Evolutionary conservation across 345 rosid genomes (phyloP).

Genomic region (Alliaria petiolata): DNA sequence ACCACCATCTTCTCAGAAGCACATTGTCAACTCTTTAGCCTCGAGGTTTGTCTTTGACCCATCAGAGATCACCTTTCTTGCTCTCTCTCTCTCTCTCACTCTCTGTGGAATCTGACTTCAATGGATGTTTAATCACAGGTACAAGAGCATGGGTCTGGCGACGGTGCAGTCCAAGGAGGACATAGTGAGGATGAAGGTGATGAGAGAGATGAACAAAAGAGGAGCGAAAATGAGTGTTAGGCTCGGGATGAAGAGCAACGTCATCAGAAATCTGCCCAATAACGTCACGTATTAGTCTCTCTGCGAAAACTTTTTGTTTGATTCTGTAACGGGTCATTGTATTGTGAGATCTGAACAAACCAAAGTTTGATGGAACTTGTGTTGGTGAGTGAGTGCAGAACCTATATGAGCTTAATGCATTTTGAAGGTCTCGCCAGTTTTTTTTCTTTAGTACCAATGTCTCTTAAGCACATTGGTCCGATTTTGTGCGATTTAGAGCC

Average conservation of each 20-base stretch:
- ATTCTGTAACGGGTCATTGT: background rate
- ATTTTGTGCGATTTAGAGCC: background rate
- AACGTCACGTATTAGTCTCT: slow-evolving; percentile 58
- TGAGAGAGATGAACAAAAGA: slow-evolving; percentile 69
- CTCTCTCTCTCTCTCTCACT: background rate
- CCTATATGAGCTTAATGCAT: background rate
- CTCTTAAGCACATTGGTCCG: background rate
- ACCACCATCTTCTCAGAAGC: slow-evolving; percentile 62
- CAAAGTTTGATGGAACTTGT: background rate
- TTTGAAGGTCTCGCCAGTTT: too few species aligned
- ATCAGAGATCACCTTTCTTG: slow-evolving; percentile 1
- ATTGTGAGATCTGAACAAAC: background rate
- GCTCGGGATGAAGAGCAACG: slow-evolving; percentile 78
- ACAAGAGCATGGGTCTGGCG: slow-evolving; percentile 85
- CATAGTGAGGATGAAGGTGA: slow-evolving; percentile 80
- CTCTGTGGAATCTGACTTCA: background rate
- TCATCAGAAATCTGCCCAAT: slow-evolving; percentile 78
- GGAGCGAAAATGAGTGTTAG: slow-evolving; percentile 58
- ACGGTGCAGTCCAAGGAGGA: slow-evolving; percentile 77
- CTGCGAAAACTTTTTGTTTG: background rate
- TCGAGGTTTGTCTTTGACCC: slow-evolving; percentile 48
- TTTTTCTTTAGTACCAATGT: too few species aligned
- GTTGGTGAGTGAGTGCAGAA: background rate
- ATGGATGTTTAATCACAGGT: slow-evolving; percentile 47
- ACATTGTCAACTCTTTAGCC: slow-evolving; percentile 61